Conservation (phyloP, 768 basidiomycete species). For the Macrolepiota albuminosa region DNA sequence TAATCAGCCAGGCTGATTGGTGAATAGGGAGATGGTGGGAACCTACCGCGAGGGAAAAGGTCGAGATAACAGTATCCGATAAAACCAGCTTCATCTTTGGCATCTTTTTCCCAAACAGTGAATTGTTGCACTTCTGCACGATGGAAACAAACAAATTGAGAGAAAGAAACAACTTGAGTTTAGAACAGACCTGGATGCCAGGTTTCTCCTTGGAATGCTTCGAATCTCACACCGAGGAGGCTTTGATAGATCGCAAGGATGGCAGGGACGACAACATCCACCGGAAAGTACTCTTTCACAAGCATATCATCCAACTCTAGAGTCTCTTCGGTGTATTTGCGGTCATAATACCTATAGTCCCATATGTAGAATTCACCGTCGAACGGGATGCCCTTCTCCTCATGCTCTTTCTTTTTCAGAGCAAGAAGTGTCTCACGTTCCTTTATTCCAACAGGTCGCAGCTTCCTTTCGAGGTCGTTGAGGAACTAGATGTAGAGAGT, state of each 20-base stretch:
- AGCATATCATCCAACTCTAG: constrained; percentile 70
- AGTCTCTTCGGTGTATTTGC: constrained; percentile 59
- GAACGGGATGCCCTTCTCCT: constrained; percentile 51
- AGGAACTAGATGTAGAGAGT: constrained; percentile 51
- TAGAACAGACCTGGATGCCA: constrained; percentile 71
- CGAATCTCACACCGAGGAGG: constrained; percentile 72
- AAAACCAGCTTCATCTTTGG: constrained; percentile 66
- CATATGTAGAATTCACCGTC: constrained; percentile 77
- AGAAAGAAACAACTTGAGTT: neutral
- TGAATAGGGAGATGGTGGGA: neutral
- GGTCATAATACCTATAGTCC: constrained; percentile 79
- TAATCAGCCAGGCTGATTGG: neutral
- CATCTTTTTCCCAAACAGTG: constrained; percentile 78
- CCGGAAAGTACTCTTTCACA: constrained; percentile 90
- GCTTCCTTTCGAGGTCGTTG: constrained; percentile 66
- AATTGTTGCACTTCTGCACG: constrained; percentile 73
- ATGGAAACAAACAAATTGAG: constrained; percentile 1
- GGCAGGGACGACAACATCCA: constrained; percentile 73
- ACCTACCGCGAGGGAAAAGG: constrained; percentile 73
- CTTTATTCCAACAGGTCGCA: constrained; percentile 65
- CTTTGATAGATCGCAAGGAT: constrained; percentile 84
- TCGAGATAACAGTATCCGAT: constrained; percentile 87
- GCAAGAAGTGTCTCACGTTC: constrained; percentile 64
- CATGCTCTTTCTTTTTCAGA: constrained; percentile 73
- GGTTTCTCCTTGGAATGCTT: constrained; percentile 52